Conservation (phyloP, 129 eudicot genomes). For the Flaveria bidentis region DNA sequence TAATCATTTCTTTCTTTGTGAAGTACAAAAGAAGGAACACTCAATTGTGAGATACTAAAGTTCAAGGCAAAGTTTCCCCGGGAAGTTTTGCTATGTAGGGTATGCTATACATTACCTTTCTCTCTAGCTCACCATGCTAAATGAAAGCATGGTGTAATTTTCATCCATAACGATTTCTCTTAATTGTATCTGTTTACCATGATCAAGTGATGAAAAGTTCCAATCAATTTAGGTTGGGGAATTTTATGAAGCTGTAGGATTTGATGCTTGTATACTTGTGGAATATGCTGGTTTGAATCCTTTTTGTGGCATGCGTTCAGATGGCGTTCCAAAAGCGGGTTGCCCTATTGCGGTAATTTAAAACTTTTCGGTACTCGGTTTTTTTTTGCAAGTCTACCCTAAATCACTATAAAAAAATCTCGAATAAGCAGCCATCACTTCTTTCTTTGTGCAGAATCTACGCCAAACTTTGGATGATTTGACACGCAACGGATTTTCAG, state of each 20-base stretch:
- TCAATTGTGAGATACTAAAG: conserved; percentile 78
- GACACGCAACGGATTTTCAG: conserved; percentile 96
- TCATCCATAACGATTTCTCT: conserved; percentile 6
- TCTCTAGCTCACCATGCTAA: conserved; percentile 10
- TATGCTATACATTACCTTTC: conserved; percentile 36
- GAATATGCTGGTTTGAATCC: conserved; percentile 98
- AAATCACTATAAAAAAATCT: background rate
- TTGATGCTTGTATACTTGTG: conserved; percentile 96
- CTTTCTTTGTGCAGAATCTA: conserved; percentile 58
- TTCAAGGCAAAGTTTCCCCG: conserved; percentile 98
- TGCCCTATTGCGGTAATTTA: conserved; percentile 87
- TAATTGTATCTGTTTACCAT: conserved; percentile 2
- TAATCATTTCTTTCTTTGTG: conserved; percentile 11
- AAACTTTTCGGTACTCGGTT: conserved; percentile 10
- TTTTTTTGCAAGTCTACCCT: background rate
- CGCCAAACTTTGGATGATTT: conserved; percentile 98
- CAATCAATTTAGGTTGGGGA: conserved; percentile 74
- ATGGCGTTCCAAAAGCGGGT: conserved; percentile 91
- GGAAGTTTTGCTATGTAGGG: conserved; percentile 91
- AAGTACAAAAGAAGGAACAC: conserved; percentile 91
- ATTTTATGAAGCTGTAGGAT: conserved; percentile 91
- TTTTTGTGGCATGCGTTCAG: conserved; percentile 89
- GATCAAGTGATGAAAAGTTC: background rate
- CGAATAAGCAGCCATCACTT: background rate
- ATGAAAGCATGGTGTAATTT: background rate